A percentile compares a stretch with the other conserved stretches of the same genome.
Conservation (phyloP, 305 asterid genomes). For the Fraxinus velutina region DNA sequence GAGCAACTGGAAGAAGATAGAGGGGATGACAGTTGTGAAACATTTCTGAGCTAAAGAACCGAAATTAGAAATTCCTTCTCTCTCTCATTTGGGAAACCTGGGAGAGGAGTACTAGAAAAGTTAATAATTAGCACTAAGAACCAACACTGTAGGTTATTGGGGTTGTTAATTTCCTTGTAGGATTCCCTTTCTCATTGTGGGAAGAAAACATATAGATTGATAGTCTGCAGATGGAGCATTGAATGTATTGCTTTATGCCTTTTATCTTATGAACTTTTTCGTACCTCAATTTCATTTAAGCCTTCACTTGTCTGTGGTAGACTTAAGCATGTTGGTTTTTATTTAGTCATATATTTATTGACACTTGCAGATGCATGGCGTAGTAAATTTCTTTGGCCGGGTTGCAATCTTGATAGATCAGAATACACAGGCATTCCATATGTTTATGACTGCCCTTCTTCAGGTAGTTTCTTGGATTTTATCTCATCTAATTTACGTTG, state of each 20-base stretch:
- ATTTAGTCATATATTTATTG: neutral
- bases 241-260: neutral
- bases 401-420: constrained; percentile 88
- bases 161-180: neutral
- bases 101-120: neutral
- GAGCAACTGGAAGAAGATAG: neutral
- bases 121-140: neutral
- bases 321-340: neutral
- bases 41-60: neutral
- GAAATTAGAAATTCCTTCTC: neutral
- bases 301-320: neutral
- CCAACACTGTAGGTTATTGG: neutral
- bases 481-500: neutral
- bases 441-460: constrained; percentile 92
- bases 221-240: neutral
- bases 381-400: constrained; percentile 84
- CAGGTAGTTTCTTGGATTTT: constrained; percentile 52
- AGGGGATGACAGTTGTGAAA: neutral
- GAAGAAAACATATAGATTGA: neutral
- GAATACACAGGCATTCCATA: constrained; percentile 93
- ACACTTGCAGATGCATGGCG: constrained; percentile 83
- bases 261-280: neutral
- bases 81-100: neutral
- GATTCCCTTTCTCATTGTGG: neutral
- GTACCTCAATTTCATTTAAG: neutral